Evolutionary conservation across 2,329 filamentous ascomycete species (phyloP).

Genomic region (Cordyceps pruinosa): DNA sequence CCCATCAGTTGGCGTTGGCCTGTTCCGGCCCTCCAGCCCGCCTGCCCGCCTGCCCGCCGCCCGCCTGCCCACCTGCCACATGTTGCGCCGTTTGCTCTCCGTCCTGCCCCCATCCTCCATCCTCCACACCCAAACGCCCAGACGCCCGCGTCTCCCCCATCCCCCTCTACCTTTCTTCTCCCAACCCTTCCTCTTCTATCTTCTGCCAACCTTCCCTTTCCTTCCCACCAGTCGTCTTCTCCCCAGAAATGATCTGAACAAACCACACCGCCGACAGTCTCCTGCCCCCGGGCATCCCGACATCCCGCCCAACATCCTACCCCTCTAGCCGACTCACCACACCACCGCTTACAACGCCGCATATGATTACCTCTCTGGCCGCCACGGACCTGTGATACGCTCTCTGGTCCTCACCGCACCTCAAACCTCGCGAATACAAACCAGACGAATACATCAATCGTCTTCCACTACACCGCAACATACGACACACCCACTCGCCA

Average conservation of each 20-base stretch:
- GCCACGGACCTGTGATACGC: not conserved
- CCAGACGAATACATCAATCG: not conserved
- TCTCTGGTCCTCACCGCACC: not conserved
- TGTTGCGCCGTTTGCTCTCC: not conserved
- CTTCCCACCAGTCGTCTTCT: not conserved
- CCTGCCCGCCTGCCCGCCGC: not conserved
- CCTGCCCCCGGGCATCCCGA: constrained; percentile 5
- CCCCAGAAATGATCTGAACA: constrained; percentile 1
- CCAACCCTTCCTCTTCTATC: not conserved
- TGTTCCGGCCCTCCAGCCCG: not conserved
- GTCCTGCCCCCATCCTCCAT: not conserved
- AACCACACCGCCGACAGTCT: too few relatives aligned
- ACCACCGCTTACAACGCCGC: not conserved
- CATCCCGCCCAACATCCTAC: not conserved
- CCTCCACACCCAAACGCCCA: not conserved
- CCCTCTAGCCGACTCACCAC: not conserved
- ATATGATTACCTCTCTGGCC: not conserved
- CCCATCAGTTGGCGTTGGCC: not conserved
- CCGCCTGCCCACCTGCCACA: too few relatives aligned
- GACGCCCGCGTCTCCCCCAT: not conserved
- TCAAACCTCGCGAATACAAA: not conserved
- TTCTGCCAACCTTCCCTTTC: not conserved
- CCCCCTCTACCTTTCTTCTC: not conserved
- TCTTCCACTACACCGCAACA: not conserved
- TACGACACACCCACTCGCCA: not conserved